phyloP scores from a whole-genome alignment of 2,329 filamentous ascomycete species.

The Aspergillus glaucus region DNA sequence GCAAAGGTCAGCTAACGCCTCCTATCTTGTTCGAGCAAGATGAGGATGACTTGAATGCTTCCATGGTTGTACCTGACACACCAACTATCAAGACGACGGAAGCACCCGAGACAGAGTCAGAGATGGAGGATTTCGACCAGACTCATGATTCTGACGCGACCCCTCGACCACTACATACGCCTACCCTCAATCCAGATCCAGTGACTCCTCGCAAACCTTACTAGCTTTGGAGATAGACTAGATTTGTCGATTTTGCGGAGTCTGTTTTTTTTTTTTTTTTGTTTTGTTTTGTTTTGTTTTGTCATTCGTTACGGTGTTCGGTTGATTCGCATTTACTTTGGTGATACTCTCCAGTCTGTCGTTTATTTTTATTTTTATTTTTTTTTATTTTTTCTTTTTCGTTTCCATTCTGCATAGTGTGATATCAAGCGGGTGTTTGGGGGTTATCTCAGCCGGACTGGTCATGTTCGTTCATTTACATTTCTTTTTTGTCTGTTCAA shows the following conservation, averaged over 20 bases:
- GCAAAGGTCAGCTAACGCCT: slow-evolving; percentile 29
- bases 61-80: slow-evolving; percentile 10
- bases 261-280: slow-evolving; percentile 2
- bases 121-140: slow-evolving; percentile 12
- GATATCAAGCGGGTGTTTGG: background rate
- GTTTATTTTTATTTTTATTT: background rate
- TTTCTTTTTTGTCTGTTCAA: background rate
- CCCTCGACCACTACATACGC: slow-evolving; percentile 26
- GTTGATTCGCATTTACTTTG: background rate
- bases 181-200: slow-evolving; percentile 18
- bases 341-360: background rate
- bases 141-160: slow-evolving; percentile 28
- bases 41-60: background rate
- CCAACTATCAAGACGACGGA: slow-evolving; percentile 17
- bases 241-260: background rate
- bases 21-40: slow-evolving; percentile 15
- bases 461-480: background rate
- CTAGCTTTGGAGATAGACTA: slow-evolving; percentile 6
- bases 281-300: background rate
- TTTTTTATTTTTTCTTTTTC: slow-evolving; percentile 1
- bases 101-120: slow-evolving; percentile 4
- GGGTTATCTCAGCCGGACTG: background rate
- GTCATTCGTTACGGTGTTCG: background rate
- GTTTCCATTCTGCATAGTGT: background rate
- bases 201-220: slow-evolving; percentile 18